phyloP scores from a whole-genome alignment of 1,284 basidiomycete species.

The Moesziomyces globuligerus region DNA sequence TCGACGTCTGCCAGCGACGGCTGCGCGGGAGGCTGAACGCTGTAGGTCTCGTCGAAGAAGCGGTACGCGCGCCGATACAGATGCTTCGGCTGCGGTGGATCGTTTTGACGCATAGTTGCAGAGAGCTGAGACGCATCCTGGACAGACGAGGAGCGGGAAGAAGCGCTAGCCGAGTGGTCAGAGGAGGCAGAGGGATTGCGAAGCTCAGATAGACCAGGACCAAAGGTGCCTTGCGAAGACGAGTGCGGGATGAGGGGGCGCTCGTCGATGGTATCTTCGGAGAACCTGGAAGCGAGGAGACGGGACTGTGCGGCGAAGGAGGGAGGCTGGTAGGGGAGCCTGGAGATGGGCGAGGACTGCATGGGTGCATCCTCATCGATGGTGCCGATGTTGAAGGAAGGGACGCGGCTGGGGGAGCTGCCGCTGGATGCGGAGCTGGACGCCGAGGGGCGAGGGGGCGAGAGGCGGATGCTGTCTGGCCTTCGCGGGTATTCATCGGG shows the following conservation, averaged over 20 bases:
- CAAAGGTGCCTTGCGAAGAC: conserved; percentile 27
- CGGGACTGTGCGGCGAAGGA: conserved; percentile 7
- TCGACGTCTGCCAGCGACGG: background rate
- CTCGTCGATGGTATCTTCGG: conserved; percentile 44
- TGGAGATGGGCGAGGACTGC: conserved; percentile 20
- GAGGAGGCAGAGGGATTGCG: conserved; percentile 19
- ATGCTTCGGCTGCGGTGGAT: conserved; percentile 4
- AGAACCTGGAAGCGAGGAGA: conserved; percentile 30
- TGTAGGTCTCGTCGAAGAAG: conserved; percentile 46
- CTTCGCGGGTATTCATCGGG: conserved; percentile 36
- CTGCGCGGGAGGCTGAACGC: conserved; percentile 24
- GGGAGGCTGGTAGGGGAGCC: conserved; percentile 21
- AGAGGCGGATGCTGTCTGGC: conserved; percentile 31
- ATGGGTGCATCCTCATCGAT: conserved; percentile 31
- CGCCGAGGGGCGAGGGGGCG: conserved; percentile 17
- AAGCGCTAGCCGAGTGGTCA: conserved; percentile 4
- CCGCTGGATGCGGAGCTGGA: conserved; percentile 13
- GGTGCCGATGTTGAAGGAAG: conserved; percentile 37
- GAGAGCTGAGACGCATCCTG: conserved; percentile 5
- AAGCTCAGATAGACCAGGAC: conserved; percentile 8
- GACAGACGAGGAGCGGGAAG: conserved; percentile 20
- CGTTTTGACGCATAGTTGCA: background rate
- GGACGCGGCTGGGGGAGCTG: conserved; percentile 23
- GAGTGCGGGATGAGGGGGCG: conserved; percentile 14
- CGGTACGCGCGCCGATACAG: conserved; percentile 49